Conservation (phyloP, 768 basidiomycete genomes). For the Suillus decipiens region DNA sequence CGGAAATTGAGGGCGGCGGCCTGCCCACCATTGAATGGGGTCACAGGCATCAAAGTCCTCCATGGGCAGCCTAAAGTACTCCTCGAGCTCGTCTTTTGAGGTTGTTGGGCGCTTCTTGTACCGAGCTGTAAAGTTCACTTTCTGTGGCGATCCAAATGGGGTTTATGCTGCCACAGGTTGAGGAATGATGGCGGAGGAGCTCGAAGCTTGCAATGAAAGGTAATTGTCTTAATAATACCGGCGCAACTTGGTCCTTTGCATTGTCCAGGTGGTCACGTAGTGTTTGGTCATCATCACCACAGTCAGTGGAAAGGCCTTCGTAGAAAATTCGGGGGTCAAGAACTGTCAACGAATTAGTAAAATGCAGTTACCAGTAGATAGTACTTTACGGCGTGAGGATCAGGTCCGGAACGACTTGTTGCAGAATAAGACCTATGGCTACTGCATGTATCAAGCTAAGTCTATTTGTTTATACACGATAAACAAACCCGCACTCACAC, state of each 20-base stretch:
- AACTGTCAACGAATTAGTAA: too few relatives aligned
- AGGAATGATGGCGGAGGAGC: too few relatives aligned
- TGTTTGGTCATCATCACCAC: neutral
- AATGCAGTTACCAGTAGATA: too few relatives aligned
- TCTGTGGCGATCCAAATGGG: neutral
- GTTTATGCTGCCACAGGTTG: neutral
- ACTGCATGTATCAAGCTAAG: too few relatives aligned
- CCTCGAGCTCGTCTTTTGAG: neutral
- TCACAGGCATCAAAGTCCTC: neutral
- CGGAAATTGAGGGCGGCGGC: too few relatives aligned
- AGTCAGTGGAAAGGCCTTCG: neutral
- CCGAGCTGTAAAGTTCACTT: neutral
- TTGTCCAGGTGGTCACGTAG: neutral
- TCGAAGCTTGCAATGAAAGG: neutral
- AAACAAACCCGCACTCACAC: too few relatives aligned
- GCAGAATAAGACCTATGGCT: too few relatives aligned
- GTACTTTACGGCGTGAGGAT: too few relatives aligned
- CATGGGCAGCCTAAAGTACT: neutral
- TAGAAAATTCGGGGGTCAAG: neutral
- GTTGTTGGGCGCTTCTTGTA: neutral
- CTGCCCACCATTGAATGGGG: too few relatives aligned
- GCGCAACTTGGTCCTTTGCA: neutral
- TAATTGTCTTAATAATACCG: neutral
- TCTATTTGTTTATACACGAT: too few relatives aligned
- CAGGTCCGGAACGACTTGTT: too few relatives aligned